A percentile compares a stretch with the other conserved stretches of the same genome.
phyloP scores from a whole-genome alignment of 1,139 yeast species.

The Arxiozyma slooffiae region DNA sequence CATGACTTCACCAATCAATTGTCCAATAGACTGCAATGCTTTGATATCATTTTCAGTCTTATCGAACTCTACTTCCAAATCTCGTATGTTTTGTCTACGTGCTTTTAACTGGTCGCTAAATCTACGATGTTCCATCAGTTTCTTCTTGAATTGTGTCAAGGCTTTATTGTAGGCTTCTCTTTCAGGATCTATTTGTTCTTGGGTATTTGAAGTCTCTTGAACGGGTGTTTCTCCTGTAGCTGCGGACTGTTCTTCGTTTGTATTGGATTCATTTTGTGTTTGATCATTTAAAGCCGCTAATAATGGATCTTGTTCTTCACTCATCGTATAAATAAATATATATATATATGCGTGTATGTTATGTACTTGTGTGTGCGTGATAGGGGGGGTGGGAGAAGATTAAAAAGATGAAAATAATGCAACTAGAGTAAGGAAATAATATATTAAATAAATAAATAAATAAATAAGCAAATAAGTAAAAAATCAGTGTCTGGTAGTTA shows the following conservation, averaged over 20 bases:
- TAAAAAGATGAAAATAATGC: too few relatives aligned
- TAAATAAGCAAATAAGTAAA: too few relatives aligned
- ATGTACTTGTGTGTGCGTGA: not conserved
- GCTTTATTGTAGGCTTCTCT: slow-evolving; percentile 79
- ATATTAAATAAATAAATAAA: too few relatives aligned
- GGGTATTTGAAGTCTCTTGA: slow-evolving; percentile 8
- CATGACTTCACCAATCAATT: slow-evolving; percentile 92
- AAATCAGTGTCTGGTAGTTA: too few relatives aligned
- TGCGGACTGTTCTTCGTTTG: slow-evolving; percentile 2
- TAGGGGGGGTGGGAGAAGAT: not conserved
- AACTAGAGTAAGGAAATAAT: too few relatives aligned
- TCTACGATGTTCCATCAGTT: slow-evolving; percentile 83
- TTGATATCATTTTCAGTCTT: slow-evolving; percentile 95
- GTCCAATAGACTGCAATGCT: slow-evolving; percentile 96
- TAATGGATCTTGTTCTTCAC: slow-evolving; percentile 64
- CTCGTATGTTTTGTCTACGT: slow-evolving; percentile 73
- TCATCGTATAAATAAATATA: slow-evolving; percentile 33
- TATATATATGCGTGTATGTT: not conserved
- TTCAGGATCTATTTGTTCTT: slow-evolving; percentile 32
- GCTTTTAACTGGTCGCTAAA: slow-evolving; percentile 91
- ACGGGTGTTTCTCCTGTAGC: slow-evolving; percentile 6
- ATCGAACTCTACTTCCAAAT: slow-evolving; percentile 71
- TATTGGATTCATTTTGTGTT: slow-evolving; percentile 3
- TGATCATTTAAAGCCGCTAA: slow-evolving; percentile 50
- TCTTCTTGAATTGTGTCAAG: slow-evolving; percentile 68